Percentiles rank a stretch among this genome's conserved stretches.
Evolutionary conservation across 106 monocot genomes (phyloP).

Genomic region (Allium sativum): DNA sequence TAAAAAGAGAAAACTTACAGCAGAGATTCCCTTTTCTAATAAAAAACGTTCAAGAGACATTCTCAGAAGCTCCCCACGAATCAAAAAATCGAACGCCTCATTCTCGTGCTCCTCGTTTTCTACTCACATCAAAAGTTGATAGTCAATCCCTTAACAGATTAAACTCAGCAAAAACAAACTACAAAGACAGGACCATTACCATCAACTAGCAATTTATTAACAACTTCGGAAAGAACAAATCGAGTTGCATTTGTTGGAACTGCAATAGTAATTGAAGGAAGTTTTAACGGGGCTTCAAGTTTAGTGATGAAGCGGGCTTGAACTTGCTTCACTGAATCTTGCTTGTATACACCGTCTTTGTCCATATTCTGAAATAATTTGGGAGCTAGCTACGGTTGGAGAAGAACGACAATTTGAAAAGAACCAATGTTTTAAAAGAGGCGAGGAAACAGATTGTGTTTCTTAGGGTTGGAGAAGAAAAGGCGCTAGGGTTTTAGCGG

Average conservation of each 20-base stretch:
- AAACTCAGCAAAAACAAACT: background rate
- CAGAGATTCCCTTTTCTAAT: constrained; percentile 70
- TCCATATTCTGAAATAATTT: background rate
- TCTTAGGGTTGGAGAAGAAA: too few species aligned
- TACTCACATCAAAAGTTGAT: constrained; percentile 11
- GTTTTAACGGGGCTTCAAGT: constrained; percentile 50
- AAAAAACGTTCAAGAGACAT: constrained; percentile 76
- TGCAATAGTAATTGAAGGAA: constrained; percentile 38
- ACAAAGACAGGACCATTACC: constrained; percentile 13
- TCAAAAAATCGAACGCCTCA: constrained; percentile 80
- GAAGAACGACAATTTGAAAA: too few species aligned
- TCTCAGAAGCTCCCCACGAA: constrained; percentile 78
- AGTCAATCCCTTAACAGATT: background rate
- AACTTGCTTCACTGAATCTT: constrained; percentile 32
- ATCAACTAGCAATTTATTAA: constrained; percentile 51
- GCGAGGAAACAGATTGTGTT: too few species aligned
- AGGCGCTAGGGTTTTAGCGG: too few species aligned
- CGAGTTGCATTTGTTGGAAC: constrained; percentile 70
- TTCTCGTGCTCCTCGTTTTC: constrained; percentile 43
- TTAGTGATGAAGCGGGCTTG: constrained; percentile 80
- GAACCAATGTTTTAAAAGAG: too few species aligned
- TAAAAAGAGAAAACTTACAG: constrained; percentile 26
- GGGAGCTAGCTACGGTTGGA: too few species aligned
- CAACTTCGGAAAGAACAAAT: constrained; percentile 92
- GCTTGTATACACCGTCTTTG: background rate